Percentiles rank a stretch among this genome's conserved stretches.
These are phyloP conservation scores for Pyronema omphalodes DNA, from an alignment of 495 filamentous ascomycete species.

Conservation along the genomic window DNA sequence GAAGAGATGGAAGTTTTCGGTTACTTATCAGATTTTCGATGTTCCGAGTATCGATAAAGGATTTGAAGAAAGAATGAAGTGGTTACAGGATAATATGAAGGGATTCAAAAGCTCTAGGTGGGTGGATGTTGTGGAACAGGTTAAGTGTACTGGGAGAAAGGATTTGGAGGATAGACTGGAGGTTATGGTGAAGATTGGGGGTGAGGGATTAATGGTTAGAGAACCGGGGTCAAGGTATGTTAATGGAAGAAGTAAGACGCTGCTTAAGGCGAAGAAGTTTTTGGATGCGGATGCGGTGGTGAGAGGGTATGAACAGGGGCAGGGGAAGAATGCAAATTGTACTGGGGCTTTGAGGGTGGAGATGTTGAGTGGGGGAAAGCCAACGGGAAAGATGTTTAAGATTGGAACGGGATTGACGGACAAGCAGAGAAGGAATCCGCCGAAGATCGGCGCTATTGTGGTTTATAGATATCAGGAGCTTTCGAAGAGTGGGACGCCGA, in stretches of 20 bases:
- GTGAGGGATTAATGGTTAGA: conserved; percentile 23
- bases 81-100: conserved; percentile 10
- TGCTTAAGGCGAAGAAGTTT: conserved; percentile 23
- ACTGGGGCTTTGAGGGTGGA: conserved; percentile 19
- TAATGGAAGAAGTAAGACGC: conserved; percentile 17
- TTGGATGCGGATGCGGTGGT: conserved; percentile 24
- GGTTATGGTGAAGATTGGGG: conserved; percentile 9
- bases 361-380: conserved; percentile 20
- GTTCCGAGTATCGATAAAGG: conserved; percentile 13
- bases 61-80: conserved; percentile 20
- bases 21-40: conserved; percentile 23
- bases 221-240: conserved; percentile 17
- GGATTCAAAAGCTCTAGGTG: conserved; percentile 12
- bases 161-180: conserved; percentile 19
- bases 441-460: conserved; percentile 17
- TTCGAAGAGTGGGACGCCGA: conserved; percentile 17
- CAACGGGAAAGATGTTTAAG: conserved; percentile 23
- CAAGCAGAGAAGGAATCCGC: conserved; percentile 17
- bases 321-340: conserved; percentile 18
- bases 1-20: conserved; percentile 21
- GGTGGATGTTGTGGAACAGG: conserved; percentile 18
- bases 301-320: conserved; percentile 17
- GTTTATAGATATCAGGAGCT: conserved; percentile 23
- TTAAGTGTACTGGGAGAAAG: conserved; percentile 7
- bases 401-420: conserved; percentile 22